Evolutionary conservation across 2,329 filamentous ascomycete genomes (phyloP).

Genomic region (Penicillium sp.): DNA sequence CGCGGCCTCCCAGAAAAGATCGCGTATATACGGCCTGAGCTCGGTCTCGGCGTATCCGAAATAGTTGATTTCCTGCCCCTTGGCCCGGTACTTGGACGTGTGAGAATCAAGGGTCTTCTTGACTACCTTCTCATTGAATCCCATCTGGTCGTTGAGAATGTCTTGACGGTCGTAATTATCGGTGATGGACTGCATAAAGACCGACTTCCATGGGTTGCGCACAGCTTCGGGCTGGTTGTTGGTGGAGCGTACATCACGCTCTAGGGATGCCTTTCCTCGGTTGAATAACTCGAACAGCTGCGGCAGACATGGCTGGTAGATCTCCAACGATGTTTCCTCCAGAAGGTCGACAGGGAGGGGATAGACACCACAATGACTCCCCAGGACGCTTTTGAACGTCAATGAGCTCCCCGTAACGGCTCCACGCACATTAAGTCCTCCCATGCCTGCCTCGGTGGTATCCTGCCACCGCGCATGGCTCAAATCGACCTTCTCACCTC

Average conservation of each 20-base stretch:
- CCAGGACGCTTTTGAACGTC: slow-evolving; percentile 41
- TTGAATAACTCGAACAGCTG: slow-evolving; percentile 41
- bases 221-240: slow-evolving; percentile 10
- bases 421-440: slow-evolving; percentile 39
- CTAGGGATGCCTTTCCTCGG: slow-evolving; percentile 20
- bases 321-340: slow-evolving; percentile 35
- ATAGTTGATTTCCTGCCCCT: slow-evolving; percentile 43
- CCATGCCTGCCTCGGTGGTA: slow-evolving; percentile 22
- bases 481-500: slow-evolving; percentile 24
- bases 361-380: slow-evolving; percentile 42
- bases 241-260: slow-evolving; percentile 1
- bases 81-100: slow-evolving; percentile 32
- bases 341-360: slow-evolving; percentile 42
- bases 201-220: slow-evolving; percentile 33
- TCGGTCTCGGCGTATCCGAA: slow-evolving; percentile 47
- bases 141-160: slow-evolving; percentile 35
- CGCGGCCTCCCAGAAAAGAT: slow-evolving; percentile 30
- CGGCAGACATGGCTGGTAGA: slow-evolving; percentile 44
- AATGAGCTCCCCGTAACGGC: slow-evolving; percentile 40
- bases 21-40: slow-evolving; percentile 37
- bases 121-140: slow-evolving; percentile 31
- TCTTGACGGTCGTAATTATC: slow-evolving; percentile 41
- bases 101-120: slow-evolving; percentile 28
- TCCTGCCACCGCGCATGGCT: slow-evolving; percentile 23
- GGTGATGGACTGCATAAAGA: slow-evolving; percentile 42